Evolutionary conservation across 495 filamentous ascomycete genomes (phyloP), one percentile per base, ranked within the genome.

Genomic region (Lasiosphaeriaceae sp.): DNA sequence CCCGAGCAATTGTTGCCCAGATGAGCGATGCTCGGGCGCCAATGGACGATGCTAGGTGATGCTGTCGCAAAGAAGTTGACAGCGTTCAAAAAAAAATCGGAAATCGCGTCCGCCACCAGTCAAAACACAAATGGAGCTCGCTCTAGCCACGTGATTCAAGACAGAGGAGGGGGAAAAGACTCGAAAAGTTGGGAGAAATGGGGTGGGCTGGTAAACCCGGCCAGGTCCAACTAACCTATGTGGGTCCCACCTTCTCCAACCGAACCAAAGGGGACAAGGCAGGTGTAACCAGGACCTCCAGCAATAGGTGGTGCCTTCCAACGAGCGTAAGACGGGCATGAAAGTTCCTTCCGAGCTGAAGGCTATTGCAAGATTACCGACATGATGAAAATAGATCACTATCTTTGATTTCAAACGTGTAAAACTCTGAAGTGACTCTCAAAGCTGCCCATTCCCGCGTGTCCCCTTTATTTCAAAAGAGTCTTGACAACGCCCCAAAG

Each of bases 21-120:
- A 37, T 53, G 58, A 31, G 60, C 47, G 58, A 64, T 69, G 62
- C 50, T 57, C 50, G 47, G 57, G 50, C 26, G 55, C 59, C 67
- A 72, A 72, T 72, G 66, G 62, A 56, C 47, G 66, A 72, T 71
- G 57, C 43, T 43, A 63, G 50, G 43, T 34, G 39, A 35, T 61
- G 35, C 59, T 61, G 64, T 66, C 66, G 57, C 63, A 66, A 67
- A 59, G 55, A 63, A 61, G 62, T 64, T 58, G 58, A 57, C 59
- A 62, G 56, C 61, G 62, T 55, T 47, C 47, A 64, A 63, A 67
- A 57, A n/a, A 31, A 31, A 60, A 61, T 56, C 60, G 49, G 60
- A 52, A 46, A 53, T 53, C 60, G 57, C 60, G 60, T 66, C 66
- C 57, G 56, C 62, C 58, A 57, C 57, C 52, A 21, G 21, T 22